phyloP scores from a whole-genome alignment of 2,329 filamentous ascomycete genomes.

The Fusarium tanahbumbuense region DNA sequence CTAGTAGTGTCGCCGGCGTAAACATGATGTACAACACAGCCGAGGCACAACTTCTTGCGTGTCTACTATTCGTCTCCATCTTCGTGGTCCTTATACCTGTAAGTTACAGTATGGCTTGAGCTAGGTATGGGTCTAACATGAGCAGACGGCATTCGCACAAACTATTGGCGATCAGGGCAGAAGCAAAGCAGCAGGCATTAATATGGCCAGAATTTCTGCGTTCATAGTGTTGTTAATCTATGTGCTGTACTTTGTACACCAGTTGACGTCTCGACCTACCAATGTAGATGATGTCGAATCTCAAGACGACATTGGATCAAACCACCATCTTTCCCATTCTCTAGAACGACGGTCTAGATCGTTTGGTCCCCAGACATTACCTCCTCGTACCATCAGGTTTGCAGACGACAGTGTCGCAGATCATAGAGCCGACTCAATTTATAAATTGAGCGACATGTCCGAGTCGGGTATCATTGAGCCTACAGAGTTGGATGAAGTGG shows the following conservation, averaged over 20 bases:
- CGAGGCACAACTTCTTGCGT: constrained; percentile 51
- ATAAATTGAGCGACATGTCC: neutral
- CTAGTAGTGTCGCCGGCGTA: constrained; percentile 74
- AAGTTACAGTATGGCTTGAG: neutral
- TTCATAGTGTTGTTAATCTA: constrained; percentile 81
- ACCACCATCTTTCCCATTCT: neutral
- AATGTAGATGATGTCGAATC: constrained; percentile 79
- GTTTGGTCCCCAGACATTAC: neutral
- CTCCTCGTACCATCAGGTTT: constrained; percentile 47
- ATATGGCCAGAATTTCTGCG: constrained; percentile 81
- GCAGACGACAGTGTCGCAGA: constrained; percentile 37
- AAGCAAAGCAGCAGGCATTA: constrained; percentile 71
- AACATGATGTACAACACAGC: constrained; percentile 63
- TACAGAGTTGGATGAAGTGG: neutral
- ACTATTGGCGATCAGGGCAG: constrained; percentile 64
- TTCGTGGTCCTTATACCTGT: constrained; percentile 54
- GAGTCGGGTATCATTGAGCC: neutral
- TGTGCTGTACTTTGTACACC: constrained; percentile 77
- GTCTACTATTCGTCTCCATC: constrained; percentile 52
- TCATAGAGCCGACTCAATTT: constrained; percentile 8
- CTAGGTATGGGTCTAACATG: neutral
- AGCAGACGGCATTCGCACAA: constrained; percentile 56
- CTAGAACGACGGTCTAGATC: neutral
- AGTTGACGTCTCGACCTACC: constrained; percentile 71
- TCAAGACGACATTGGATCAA: constrained; percentile 55